A percentile compares a stretch with the other conserved stretches of the same genome.
Evolutionary conservation across 192 early-diverging fungal species (phyloP).

Genomic region (Phycomyces nitens): DNA sequence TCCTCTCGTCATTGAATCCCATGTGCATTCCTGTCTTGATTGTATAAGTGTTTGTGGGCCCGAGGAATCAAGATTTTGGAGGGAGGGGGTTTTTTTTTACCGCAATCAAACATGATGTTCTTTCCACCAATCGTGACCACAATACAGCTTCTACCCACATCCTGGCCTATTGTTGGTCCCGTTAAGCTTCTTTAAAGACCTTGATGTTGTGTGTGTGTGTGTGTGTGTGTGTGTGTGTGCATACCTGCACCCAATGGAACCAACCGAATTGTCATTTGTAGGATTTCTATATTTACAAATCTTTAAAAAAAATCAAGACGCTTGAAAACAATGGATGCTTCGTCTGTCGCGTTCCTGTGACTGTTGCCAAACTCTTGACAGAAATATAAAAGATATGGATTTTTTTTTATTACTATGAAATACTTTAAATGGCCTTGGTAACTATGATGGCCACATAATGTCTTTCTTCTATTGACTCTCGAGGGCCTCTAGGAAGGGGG

Average conservation of each 20-base stretch:
- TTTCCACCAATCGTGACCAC: slow-evolving; percentile 73
- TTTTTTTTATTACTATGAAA: too few species aligned
- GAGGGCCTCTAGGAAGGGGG: too few species aligned
- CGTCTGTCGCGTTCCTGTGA: too few species aligned
- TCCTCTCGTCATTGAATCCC: slow-evolving; percentile 89
- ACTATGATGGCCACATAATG: too few species aligned
- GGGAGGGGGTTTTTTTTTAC: slow-evolving; percentile 7
- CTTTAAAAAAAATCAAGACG: too few species aligned
- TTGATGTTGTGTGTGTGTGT: background rate
- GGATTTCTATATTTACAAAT: too few species aligned
- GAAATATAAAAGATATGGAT: too few species aligned
- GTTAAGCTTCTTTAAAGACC: too few species aligned
- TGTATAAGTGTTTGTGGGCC: background rate
- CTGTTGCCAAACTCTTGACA: too few species aligned
- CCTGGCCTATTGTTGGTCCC: slow-evolving; percentile 72
- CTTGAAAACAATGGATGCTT: too few species aligned
- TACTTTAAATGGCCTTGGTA: too few species aligned
- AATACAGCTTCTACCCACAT: slow-evolving; percentile 83
- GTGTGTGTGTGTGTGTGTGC: background rate
- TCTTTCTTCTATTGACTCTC: too few species aligned
- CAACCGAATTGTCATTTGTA: slow-evolving; percentile 51
- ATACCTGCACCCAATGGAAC: slow-evolving; percentile 60
- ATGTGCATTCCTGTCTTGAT: slow-evolving; percentile 70
- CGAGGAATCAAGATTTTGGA: background rate
- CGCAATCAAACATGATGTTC: slow-evolving; percentile 91